A percentile compares a stretch with the other conserved stretches of the same genome.
phyloP scores from a whole-genome alignment of 2,329 filamentous ascomycete species.

The Fusarium coicis region DNA sequence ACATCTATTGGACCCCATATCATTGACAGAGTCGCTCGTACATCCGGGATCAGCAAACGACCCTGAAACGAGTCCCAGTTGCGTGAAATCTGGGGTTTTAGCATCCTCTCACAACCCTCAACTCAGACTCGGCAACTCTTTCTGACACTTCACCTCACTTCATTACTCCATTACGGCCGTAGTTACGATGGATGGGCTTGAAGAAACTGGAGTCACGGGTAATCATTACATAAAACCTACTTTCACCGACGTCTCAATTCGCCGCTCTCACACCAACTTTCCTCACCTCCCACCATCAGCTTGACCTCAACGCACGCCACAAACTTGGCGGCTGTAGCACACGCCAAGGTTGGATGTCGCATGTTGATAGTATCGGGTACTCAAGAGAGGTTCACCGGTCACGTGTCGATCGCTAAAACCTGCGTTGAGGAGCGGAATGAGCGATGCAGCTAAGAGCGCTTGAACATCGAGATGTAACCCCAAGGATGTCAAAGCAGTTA shows the following conservation, averaged over 20 bases:
- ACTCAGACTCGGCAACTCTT: neutral
- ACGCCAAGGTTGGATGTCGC: conserved; percentile 6
- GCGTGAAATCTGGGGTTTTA: conserved; percentile 22
- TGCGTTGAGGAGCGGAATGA: conserved; percentile 7
- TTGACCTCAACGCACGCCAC: conserved; percentile 6
- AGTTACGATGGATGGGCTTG: neutral
- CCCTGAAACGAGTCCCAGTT: conserved; percentile 15
- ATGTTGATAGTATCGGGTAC: neutral
- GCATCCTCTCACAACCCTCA: neutral
- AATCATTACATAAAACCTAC: neutral
- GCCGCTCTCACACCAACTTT: conserved; percentile 22
- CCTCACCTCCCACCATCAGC: neutral
- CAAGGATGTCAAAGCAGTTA: neutral
- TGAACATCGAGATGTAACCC: neutral
- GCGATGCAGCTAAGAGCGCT: conserved; percentile 27
- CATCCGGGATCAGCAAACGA: conserved; percentile 11
- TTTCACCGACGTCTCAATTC: neutral
- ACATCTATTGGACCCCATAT: conserved; percentile 1
- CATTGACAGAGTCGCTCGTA: conserved; percentile 11
- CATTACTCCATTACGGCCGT: neutral
- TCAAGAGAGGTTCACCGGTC: conserved; percentile 11
- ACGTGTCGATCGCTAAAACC: conserved; percentile 13
- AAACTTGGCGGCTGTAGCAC: conserved; percentile 11
- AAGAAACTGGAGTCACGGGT: neutral
- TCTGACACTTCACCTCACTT: neutral